Conservation (phyloP, 306 rosid species). For the Rosa multiflora region DNA sequence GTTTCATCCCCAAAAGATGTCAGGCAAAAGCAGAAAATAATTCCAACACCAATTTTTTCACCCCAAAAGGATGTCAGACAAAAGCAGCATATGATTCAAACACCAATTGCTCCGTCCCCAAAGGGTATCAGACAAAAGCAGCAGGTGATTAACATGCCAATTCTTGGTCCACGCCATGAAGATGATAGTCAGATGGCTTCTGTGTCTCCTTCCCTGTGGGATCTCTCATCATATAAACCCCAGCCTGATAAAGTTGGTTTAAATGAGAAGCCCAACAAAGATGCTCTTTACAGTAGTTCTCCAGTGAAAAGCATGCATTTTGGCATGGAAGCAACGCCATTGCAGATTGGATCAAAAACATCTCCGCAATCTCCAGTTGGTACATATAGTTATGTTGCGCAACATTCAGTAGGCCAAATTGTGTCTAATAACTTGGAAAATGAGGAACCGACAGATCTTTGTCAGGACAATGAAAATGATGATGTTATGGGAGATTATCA, state of each 20-base stretch:
- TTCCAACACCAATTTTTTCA: constrained; percentile 25
- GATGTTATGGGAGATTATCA: constrained; percentile 37
- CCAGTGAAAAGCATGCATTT: constrained; percentile 35
- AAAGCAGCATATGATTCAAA: constrained; percentile 39
- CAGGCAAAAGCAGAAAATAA: constrained; percentile 37
- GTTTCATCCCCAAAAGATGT: constrained; percentile 42
- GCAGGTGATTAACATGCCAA: constrained; percentile 29
- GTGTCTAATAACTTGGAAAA: constrained; percentile 31
- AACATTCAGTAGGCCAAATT: constrained; percentile 34
- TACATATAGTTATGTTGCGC: constrained; percentile 26
- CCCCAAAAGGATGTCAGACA: constrained; percentile 31
- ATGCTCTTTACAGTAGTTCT: constrained; percentile 32
- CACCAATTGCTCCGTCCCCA: constrained; percentile 33
- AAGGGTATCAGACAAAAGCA: constrained; percentile 38
- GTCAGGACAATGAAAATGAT: constrained; percentile 38
- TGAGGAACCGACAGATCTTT: constrained; percentile 37
- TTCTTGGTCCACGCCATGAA: constrained; percentile 30
- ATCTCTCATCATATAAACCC: constrained; percentile 44
- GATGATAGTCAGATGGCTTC: constrained; percentile 31
- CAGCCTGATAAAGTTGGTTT: constrained; percentile 36
- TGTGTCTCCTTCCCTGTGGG: constrained; percentile 31
- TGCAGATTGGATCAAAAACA: constrained; percentile 45
- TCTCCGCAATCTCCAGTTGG: constrained; percentile 32
- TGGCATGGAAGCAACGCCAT: constrained; percentile 37
- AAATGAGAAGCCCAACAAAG: constrained; percentile 35